These are phyloP conservation scores for Yarrowia porcina DNA, from an alignment of 805 yeast genomes.

Conservation along the genomic window DNA sequence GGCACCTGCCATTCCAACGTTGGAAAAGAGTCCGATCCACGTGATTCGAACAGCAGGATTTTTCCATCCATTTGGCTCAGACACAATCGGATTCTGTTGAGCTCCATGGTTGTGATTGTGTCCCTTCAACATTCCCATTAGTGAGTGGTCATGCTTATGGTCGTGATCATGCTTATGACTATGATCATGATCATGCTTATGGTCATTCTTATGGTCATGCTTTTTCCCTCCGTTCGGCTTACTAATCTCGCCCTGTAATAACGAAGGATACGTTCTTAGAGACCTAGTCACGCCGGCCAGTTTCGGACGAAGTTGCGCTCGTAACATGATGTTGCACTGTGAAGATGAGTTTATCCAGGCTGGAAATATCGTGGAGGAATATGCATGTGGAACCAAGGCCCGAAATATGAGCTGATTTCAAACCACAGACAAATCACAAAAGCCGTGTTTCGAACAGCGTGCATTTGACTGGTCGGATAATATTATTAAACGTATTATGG, in stretches of 20 bases:
- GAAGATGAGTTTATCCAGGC: no score
- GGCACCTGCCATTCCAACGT: slow-evolving; percentile 79
- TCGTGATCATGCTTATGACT: slow-evolving; percentile 23
- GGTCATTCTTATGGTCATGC: not conserved
- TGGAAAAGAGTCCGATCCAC: slow-evolving; percentile 82
- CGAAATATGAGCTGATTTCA: no score
- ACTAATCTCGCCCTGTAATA: no score
- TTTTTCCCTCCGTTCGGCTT: not conserved
- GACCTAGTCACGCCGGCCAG: no score
- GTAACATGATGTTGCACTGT: not conserved
- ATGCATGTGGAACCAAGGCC: no score
- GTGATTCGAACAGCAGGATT: slow-evolving; percentile 93
- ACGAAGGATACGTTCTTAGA: no score
- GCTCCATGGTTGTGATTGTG: slow-evolving; percentile 32
- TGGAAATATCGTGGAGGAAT: no score
- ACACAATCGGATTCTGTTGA: slow-evolving; percentile 30
- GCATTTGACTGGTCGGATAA: not conserved
- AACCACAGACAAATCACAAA: not conserved
- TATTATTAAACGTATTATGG: no score
- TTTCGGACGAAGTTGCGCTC: slow-evolving; percentile 5
- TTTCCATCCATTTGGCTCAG: slow-evolving; percentile 40
- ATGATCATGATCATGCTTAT: slow-evolving; percentile 26
- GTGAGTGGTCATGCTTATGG: slow-evolving; percentile 27
- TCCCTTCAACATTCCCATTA: slow-evolving; percentile 21
- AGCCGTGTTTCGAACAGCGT: not conserved